Evolutionary conservation across 116 monocot species (phyloP).

Genomic region (Iris pallida): DNA sequence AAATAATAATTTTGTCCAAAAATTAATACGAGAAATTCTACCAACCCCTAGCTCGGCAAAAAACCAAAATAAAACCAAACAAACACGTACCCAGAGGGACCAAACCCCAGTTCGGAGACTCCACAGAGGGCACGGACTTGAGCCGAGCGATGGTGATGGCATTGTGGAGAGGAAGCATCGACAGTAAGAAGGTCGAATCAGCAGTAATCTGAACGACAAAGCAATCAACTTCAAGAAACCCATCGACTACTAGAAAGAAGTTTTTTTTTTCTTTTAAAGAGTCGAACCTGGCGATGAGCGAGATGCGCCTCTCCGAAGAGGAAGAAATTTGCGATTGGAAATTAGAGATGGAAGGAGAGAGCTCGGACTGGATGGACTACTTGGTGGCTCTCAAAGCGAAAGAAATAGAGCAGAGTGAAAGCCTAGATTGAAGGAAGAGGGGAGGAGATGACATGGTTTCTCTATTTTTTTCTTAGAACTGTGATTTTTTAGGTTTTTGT

Average conservation of each 20-base stretch:
- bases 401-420: no score
- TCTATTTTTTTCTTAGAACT: no score
- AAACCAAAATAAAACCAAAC: background rate
- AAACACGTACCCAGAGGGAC: conserved; percentile 44
- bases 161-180: conserved; percentile 72
- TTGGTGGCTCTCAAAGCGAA: no score
- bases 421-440: no score
- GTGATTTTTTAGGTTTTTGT: no score
- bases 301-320: conserved; percentile 4
- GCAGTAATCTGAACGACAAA: conserved; percentile 12
- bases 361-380: no score
- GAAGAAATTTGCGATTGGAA: background rate
- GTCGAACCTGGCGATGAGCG: conserved; percentile 12
- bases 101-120: conserved; percentile 56
- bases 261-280: no score
- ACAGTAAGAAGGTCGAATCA: conserved; percentile 30
- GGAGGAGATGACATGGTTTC: no score
- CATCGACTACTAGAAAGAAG: no score
- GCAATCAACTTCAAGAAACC: no score
- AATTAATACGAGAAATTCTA: no score
- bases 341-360: background rate
- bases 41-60: background rate
- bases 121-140: conserved; percentile 41
- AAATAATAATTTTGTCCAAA: no score
- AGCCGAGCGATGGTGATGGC: conserved; percentile 57